Evolutionary conservation across 2,329 filamentous ascomycete genomes (phyloP), one percentile per base, ranked within the genome.

Genomic region (Clonostachys solani): DNA sequence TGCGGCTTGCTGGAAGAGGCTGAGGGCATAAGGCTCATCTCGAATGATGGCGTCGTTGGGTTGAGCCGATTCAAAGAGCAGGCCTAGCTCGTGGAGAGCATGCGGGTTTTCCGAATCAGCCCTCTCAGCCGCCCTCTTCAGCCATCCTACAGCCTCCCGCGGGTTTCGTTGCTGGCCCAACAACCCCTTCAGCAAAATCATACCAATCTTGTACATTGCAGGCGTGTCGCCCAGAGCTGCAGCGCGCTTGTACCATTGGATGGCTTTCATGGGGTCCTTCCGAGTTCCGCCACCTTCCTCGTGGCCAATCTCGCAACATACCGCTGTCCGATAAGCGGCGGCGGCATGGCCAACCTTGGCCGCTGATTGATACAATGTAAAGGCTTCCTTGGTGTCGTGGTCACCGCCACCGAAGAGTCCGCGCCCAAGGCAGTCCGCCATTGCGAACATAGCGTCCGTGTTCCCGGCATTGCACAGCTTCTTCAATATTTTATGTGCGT

Each of bases 171-270:
- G 80, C 62, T 97, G 92, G 5, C 92, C 92, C n/a, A 99, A 78
- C 29, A 97, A 75, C 12, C 92, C 94, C 66, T 97, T 97, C 47
- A 97, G 80, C 51, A 89, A 73, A 54, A 99, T 95, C 86, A 96
- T 95, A 49, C 94, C 94, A 68, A 97, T 84, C 68, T 99, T 99
- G 73, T 96, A 99, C 90, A 97, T 95, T 33, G 92, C 94, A 1
- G 92, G 88, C 2, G 87, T 86, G 60, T 99, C 92, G 4, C 94
- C 92, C 4, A 97, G 75, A 12, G 87, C 86, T 12, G 94, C 92
- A 7, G 94, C 91, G 40, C 92, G 87, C 64, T 92, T 91, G 67
- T 99, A 99, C 94, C 94, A 99, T 65, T 97, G 92, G 17, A 97
- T 92, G 2, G 94, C 92, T 68, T 97, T 97, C 54, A 92, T 69